Conservation (phyloP, 345 rosid species). For the Citrus sp. region DNA sequence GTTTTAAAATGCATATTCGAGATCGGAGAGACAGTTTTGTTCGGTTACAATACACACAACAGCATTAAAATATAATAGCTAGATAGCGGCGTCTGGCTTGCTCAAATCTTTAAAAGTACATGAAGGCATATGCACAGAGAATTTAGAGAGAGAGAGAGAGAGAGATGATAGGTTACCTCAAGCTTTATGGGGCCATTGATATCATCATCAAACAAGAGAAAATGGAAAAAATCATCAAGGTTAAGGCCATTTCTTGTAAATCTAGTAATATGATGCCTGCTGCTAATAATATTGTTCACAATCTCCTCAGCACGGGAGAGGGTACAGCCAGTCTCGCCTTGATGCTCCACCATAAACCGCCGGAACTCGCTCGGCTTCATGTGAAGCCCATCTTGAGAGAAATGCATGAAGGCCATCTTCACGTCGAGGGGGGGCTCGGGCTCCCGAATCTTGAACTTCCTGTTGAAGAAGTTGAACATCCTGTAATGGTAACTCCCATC, state of each 20-base stretch:
- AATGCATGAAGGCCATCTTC: slow-evolving; percentile 38
- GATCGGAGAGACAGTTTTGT: no score
- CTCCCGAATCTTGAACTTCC: slow-evolving; percentile 73
- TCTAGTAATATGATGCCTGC: slow-evolving; percentile 35
- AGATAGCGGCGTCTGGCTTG: no score
- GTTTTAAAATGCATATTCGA: no score
- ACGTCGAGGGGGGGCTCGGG: slow-evolving; percentile 80
- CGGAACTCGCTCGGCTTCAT: slow-evolving; percentile 53
- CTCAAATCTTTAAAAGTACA: neutral
- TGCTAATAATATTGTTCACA: slow-evolving; percentile 45
- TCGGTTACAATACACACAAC: no score
- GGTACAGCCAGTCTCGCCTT: slow-evolving; percentile 38
- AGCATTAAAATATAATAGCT: no score
- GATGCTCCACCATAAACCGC: slow-evolving; percentile 57
- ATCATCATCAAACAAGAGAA: slow-evolving; percentile 44
- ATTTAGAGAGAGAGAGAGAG: slow-evolving; percentile 12
- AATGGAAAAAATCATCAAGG: slow-evolving; percentile 61
- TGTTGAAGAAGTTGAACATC: slow-evolving; percentile 70
- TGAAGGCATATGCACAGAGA: neutral
- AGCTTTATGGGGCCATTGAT: slow-evolving; percentile 43
- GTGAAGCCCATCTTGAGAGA: slow-evolving; percentile 39
- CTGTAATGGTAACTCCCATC: slow-evolving; percentile 50
- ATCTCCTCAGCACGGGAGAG: slow-evolving; percentile 54
- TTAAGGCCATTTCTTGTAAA: slow-evolving; percentile 40
- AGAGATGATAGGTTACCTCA: slow-evolving; percentile 17